Evolutionary conservation across 2,329 filamentous ascomycete species (phyloP), one percentile per base, ranked within the genome.

Genomic region (Pseudogymnoascus sp.): DNA sequence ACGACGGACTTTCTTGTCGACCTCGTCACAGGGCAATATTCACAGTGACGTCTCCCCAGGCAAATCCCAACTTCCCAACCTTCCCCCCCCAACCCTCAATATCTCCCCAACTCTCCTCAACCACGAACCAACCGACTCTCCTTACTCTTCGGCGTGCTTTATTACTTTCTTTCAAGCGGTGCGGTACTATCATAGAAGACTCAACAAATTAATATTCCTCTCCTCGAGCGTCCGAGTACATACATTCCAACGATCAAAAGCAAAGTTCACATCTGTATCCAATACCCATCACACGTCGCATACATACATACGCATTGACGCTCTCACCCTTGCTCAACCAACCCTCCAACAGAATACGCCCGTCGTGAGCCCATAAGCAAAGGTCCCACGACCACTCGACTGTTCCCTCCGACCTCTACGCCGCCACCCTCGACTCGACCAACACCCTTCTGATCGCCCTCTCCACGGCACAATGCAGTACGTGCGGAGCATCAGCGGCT

Each of bases 401-500:
- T 33, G 1, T 7, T 8, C 10, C 11, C 26, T 55, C 49, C 26
- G 10, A 33, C 49, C 6, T 26, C 26, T 12, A 31, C 45, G 45
- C n/a, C 49, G 16, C 26, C 16, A 29, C 26, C 26, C 26, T 29
- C 26, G 6, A 7, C 49, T 16, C n/a, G 49, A 55, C 29, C 10
- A 55, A 55, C 49, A 33, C 49, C 26, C 8, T n/a, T 21, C 43
- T n/a, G 43, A 49, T 49, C 23, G 7, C 23, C 43, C 19, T 11
- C 45, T 31, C 49, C 49, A 55, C 60, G 67, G 70, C 72, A 80
- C 75, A 66, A 97, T 97, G 94, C 92, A 97, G 82, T 97, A 97
- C 89, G 92, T 97, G 69, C 86, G 94, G 69, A 96, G 92, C 72
- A 85, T 97, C 70, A 94, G 91, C 76, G 92, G 92, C 74, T 95